Base-by-base conservation (phyloP, 192 early-diverging fungal species). In the Coemansia sp. region DNA sequence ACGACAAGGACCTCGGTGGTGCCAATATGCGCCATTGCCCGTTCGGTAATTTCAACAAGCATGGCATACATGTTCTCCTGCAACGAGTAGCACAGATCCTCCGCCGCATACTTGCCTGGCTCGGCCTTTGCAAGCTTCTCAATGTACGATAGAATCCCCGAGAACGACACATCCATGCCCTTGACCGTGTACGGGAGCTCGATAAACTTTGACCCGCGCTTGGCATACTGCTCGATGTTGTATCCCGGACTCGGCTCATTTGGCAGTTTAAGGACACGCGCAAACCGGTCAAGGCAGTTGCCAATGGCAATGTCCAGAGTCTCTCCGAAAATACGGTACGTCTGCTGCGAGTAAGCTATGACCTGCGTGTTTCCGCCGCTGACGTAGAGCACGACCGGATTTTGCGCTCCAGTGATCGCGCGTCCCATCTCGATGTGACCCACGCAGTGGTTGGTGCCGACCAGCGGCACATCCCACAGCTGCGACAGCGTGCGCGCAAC, bases 381-480 rank as follows among this genome's bases (percentile, higher is more conserved):
- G 17, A 99, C 97, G 71, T 99, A 99, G 0, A 99, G 83, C 17
- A 99, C 94, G 3, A 99, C 90, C 1, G 97, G 97, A 66, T 99
- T 93, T 13, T 89, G 56, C 0, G 97, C 97, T 19, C 90, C 92
- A 19, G 97, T 99, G 48, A 99, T 94, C 71, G 95, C 89, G 29
- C 97, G 83, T 4, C 97, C 97, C 97, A 99, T 99, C 80, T 99
- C 97, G 65, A 99, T 96, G 74, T 99, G 95, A 40, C 95, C 97
- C 67, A 99, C 88, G 78, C 97, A 99, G 71, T 99, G 97, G 70
- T 99, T 99, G 14, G 96, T 95, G 17, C 90, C 96, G 35, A 98
- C 91, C 43, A 99, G 83, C 36, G 96, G 94, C 65, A 92, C 91
- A 15, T 88, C 83, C 94, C 94, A 98, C 62, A 98, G 84, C 55